Percentiles rank a stretch among this genome's conserved stretches.
These are phyloP conservation scores for Tylopilus subfusipes DNA, from an alignment of 768 basidiomycete species.

Conservation along the genomic window DNA sequence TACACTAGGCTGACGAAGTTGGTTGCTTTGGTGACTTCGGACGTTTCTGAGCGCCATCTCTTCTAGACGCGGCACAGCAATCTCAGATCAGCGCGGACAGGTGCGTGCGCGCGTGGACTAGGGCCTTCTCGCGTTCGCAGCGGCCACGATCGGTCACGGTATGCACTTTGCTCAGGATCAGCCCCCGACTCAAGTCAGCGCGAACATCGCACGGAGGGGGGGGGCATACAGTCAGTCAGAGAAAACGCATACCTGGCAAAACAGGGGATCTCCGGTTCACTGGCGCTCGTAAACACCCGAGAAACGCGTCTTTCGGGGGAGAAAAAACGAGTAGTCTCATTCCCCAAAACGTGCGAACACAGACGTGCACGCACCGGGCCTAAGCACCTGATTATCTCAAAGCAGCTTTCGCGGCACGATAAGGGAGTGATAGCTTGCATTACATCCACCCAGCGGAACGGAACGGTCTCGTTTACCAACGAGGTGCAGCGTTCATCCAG, in stretches of 20 bases:
- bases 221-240: conserved; percentile 4
- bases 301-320: conserved; percentile 5
- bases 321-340: conserved; percentile 9
- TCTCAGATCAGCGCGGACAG: conserved; percentile 19
- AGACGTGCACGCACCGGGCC: background rate
- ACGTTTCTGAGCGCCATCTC: conserved; percentile 1
- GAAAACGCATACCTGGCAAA: conserved; percentile 1
- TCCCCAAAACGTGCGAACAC: conserved; percentile 13
- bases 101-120: background rate
- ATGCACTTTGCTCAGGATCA: background rate
- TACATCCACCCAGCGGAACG: conserved; percentile 12
- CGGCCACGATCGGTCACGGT: background rate
- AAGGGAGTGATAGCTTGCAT: conserved; percentile 9
- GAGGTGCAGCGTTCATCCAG: conserved; percentile 7
- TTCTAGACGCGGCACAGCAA: conserved; percentile 7
- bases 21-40: conserved; percentile 14
- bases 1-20: conserved; percentile 12
- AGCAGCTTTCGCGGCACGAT: conserved; percentile 8
- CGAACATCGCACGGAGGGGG: conserved; percentile 2
- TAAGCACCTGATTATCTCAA: conserved; percentile 14
- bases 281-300: conserved; percentile 11
- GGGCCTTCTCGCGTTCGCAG: background rate
- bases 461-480: conserved; percentile 11
- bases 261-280: conserved; percentile 8
- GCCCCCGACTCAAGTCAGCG: background rate